Evolutionary conservation across 192 early-diverging fungal genomes (phyloP), one percentile per base, ranked within the genome.

Genomic region (Dimargaris cristalligena): DNA sequence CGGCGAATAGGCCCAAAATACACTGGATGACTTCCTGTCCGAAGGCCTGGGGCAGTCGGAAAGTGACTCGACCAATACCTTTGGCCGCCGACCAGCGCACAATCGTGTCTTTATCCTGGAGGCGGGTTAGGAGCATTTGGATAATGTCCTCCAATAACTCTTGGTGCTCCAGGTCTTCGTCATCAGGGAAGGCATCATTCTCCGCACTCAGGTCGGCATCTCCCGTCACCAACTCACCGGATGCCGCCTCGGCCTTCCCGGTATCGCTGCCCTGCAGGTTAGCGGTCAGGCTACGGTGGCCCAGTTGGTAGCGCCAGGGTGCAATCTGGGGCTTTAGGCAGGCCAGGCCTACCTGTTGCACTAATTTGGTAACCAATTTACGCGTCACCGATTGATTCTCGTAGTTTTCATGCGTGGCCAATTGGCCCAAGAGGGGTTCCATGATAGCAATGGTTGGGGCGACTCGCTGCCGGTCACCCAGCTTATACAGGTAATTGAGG

Each of bases 61-160:
- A 82, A 2, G 84, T 70, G 57, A 99, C 80, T 49, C 96, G 76
- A 4, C 90, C 96, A 52, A 99, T 72, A 14, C 94, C 96, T 74
- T 99, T 99, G 9, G 96, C 92, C 6, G 92, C 83, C 11, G 92
- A 94, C 92, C 92, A 97, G 55, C 96, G 83, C 3, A 99, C 94
- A 61, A 99, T 87, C 0, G 96, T 99, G 51, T 77, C 75, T 28
- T 6, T 32, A 61, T 91, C 84, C 73, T 77, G 50, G 13, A 52
- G 30, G 48, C 34, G 44, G n/a, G 26, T 30, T 34, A 62, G 25
- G 33, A 71, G 33, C 22, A 54, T 35, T n/a, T 60, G 34, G 20
- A 63, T 13, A 13, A 38, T 26, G 14, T 14, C 38, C 28, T 41
- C 44, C 2, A 46, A 54, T 10, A n/a, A 13, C 22, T 28, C 55